A percentile compares a stretch with the other conserved stretches of the same genome.
Evolutionary conservation across 441 rosid species (phyloP).

Genomic region (Raphanus hybrid): DNA sequence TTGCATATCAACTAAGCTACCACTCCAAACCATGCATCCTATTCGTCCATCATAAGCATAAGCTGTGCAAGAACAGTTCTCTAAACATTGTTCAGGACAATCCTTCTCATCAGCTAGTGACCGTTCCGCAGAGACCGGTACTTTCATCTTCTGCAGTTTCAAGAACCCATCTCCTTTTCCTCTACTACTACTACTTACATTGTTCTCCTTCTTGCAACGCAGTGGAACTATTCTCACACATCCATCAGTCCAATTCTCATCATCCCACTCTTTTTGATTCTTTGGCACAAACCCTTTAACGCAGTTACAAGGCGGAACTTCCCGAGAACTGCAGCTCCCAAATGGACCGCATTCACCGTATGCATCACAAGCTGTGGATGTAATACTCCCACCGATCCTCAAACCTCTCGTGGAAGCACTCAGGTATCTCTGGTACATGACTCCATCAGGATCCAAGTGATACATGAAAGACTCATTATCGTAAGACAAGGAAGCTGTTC

Average conservation of each 20-base stretch:
- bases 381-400: not conserved
- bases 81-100: slow-evolving; percentile 46
- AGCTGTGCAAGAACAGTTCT: slow-evolving; percentile 62
- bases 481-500: slow-evolving; percentile 25
- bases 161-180: slow-evolving; percentile 50
- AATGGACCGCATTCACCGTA: slow-evolving; percentile 50
- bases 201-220: slow-evolving; percentile 21
- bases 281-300: slow-evolving; percentile 52
- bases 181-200: slow-evolving; percentile 17
- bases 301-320: slow-evolving; percentile 52
- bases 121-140: slow-evolving; percentile 46
- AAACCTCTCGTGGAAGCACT: slow-evolving; percentile 29
- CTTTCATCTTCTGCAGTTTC: slow-evolving; percentile 42
- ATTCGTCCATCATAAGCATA: slow-evolving; percentile 51
- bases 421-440: slow-evolving; percentile 27
- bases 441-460: slow-evolving; percentile 42
- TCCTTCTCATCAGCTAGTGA: slow-evolving; percentile 29
- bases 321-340: slow-evolving; percentile 35
- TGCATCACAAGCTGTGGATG: slow-evolving; percentile 41
- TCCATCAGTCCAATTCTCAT: not conserved
- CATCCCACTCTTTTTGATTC: slow-evolving; percentile 43
- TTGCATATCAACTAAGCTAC: slow-evolving; percentile 47
- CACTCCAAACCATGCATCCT: slow-evolving; percentile 60
- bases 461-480: slow-evolving; percentile 16
- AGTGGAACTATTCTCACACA: not conserved